Percentiles rank a stretch among this genome's conserved stretches.
phyloP scores from a whole-genome alignment of 306 rosid species.

The Canavalia ensiformis region DNA sequence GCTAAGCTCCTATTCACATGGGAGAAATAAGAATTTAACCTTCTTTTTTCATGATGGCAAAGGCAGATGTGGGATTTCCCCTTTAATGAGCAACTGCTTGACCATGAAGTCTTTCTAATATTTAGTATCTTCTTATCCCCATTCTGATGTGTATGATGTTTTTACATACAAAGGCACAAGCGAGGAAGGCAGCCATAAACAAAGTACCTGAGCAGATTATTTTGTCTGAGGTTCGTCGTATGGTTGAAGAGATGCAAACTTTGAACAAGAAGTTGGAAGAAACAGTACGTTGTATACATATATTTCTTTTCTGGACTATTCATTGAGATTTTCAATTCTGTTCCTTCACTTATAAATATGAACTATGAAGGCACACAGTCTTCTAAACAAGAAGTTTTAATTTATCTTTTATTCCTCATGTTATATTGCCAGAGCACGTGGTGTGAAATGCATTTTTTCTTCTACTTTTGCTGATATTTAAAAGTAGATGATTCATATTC shows the following conservation, averaged over 20 bases:
- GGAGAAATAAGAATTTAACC: constrained; percentile 1
- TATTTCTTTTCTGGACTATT: constrained; percentile 6
- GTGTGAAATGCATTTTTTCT: background rate
- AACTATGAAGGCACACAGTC: constrained; percentile 30
- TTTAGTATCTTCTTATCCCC: constrained; percentile 37
- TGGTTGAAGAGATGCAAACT: constrained; percentile 91
- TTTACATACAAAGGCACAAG: constrained; percentile 65
- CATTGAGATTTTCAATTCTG: background rate
- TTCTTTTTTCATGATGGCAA: constrained; percentile 15
- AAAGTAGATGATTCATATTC: constrained; percentile 1
- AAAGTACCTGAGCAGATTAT: constrained; percentile 87
- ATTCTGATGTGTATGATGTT: constrained; percentile 46
- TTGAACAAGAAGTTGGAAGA: constrained; percentile 87
- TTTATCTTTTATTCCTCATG: background rate
- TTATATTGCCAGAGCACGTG: background rate
- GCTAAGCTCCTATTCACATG: constrained; percentile 25
- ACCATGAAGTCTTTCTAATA: constrained; percentile 3
- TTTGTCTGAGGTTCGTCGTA: constrained; percentile 83
- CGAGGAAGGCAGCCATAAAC: constrained; percentile 74
- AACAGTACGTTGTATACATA: constrained; percentile 64
- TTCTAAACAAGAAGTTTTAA: background rate
- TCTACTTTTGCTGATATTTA: background rate
- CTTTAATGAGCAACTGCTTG: constrained; percentile 4
- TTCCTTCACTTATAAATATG: constrained; percentile 9
- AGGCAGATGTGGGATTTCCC: constrained; percentile 23